These are phyloP conservation scores for Pontederia paniculata DNA, from an alignment of 176 grass and related monocot genomes.

Conservation along the genomic window DNA sequence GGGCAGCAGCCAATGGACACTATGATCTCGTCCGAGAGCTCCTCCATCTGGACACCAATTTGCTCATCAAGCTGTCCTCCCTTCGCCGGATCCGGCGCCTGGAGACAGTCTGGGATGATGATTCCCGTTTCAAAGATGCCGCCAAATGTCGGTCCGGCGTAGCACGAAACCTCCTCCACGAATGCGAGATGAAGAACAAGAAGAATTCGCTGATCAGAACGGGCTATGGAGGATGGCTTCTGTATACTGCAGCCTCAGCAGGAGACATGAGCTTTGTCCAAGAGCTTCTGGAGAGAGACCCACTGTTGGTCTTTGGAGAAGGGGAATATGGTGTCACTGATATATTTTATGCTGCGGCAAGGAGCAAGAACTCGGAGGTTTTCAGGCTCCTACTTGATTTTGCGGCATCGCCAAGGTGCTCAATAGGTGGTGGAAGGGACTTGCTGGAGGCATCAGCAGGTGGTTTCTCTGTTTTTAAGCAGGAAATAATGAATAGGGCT, in stretches of 20 bases:
- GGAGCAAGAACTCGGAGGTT: slow-evolving; percentile 39
- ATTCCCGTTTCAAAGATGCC: slow-evolving; percentile 38
- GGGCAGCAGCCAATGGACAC: slow-evolving; percentile 79
- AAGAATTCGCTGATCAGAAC: slow-evolving; percentile 72
- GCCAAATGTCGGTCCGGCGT: slow-evolving; percentile 43
- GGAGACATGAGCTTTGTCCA: slow-evolving; percentile 52
- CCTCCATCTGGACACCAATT: slow-evolving; percentile 76
- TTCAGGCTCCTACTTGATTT: slow-evolving; percentile 61
- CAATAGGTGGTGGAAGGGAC: slow-evolving; percentile 21
- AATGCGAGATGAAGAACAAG: slow-evolving; percentile 58
- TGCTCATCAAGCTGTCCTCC: slow-evolving; percentile 97
- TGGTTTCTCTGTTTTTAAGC: slow-evolving; percentile 30
- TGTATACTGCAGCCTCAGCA: slow-evolving; percentile 73
- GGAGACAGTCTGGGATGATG: slow-evolving; percentile 85
- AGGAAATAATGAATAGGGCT: slow-evolving; percentile 75
- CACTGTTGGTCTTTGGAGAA: slow-evolving; percentile 79
- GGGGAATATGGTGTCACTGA: slow-evolving; percentile 90
- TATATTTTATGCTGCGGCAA: slow-evolving; percentile 70
- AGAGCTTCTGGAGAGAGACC: slow-evolving; percentile 63
- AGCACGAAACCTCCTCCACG: slow-evolving; percentile 41
- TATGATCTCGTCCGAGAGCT: slow-evolving; percentile 84
- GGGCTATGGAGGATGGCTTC: slow-evolving; percentile 89
- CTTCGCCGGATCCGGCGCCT: slow-evolving; percentile 83
- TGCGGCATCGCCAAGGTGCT: slow-evolving; percentile 49
- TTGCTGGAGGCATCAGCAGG: not conserved